These are phyloP conservation scores for Pythium diclinum DNA, from an alignment of 352 stramenopile genomes.

Conservation along the genomic window DNA sequence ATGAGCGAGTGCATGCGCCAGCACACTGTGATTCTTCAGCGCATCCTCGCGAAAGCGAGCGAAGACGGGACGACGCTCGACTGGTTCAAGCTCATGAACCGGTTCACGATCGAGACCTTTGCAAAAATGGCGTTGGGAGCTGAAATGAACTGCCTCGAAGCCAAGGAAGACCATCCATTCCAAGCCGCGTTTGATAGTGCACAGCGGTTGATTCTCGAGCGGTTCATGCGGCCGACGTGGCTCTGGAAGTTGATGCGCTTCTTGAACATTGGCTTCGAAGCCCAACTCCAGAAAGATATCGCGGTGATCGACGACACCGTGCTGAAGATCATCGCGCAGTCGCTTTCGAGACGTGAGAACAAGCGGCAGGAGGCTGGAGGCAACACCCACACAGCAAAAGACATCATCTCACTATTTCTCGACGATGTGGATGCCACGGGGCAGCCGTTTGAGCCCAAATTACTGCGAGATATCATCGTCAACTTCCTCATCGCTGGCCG, in stretches of 20 bases:
- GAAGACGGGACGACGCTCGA: constrained; percentile 24
- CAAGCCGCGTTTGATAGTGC: constrained; percentile 39
- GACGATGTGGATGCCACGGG: constrained; percentile 25
- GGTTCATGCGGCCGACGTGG: constrained; percentile 34
- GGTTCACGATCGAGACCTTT: constrained; percentile 55
- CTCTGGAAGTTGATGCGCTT: constrained; percentile 46
- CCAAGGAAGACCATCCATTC: constrained; percentile 25
- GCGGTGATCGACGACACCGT: constrained; percentile 48
- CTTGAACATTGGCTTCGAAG: constrained; percentile 35
- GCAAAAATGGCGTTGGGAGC: constrained; percentile 42
- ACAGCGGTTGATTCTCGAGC: constrained; percentile 28
- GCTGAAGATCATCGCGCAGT: constrained; percentile 41
- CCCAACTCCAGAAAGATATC: constrained; percentile 34
- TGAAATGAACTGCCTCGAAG: constrained; percentile 22
- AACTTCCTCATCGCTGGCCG: constrained; percentile 68
- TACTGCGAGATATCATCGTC: constrained; percentile 78
- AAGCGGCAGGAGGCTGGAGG: background rate
- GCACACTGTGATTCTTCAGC: constrained; percentile 21
- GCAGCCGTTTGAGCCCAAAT: background rate
- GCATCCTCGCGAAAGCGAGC: constrained; percentile 23
- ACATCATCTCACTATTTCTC: constrained; percentile 58
- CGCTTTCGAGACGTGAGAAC: constrained; percentile 25
- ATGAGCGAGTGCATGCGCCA: constrained; percentile 38
- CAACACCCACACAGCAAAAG: constrained; percentile 6
- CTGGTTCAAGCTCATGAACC: constrained; percentile 35